Conservation (phyloP, 495 filamentous ascomycete genomes). For the Penicillium angulare region DNA sequence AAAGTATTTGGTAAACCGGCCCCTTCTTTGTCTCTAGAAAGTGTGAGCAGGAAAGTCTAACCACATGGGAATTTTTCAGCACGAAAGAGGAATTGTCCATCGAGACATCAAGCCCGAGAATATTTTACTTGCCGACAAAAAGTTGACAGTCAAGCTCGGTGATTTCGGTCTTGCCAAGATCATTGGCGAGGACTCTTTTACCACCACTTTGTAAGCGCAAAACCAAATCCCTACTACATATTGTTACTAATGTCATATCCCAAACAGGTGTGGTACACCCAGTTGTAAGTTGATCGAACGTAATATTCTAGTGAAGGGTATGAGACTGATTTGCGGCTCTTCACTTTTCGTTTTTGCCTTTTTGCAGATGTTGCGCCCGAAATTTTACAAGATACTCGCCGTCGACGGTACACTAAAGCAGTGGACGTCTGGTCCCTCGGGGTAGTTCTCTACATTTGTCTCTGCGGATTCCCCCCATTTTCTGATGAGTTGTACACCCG, state of each 20-base stretch:
- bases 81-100: conserved; percentile 96
- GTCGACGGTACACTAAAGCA: conserved; percentile 87
- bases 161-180: conserved; percentile 99
- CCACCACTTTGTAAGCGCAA: conserved; percentile 74
- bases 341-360: neutral
- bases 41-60: neutral
- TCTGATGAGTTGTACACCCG: conserved; percentile 81
- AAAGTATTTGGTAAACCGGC: conserved; percentile 78
- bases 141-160: conserved; percentile 85
- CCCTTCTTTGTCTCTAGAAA: neutral
- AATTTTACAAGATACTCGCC: conserved; percentile 74
- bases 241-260: conserved; percentile 10
- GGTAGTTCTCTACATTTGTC: conserved; percentile 97
- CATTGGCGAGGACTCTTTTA: conserved; percentile 97
- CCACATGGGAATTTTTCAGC: conserved; percentile 47
- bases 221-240: neutral
- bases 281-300: conserved; percentile 57
- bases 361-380: conserved; percentile 88
- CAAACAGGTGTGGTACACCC: conserved; percentile 78
- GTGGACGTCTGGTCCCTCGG: conserved; percentile 98
- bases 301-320: neutral
- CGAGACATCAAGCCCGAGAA: conserved; percentile 99
- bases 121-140: conserved; percentile 82
- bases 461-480: conserved; percentile 97
- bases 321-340: neutral